Evolutionary conservation across 257 asterid species (phyloP), one percentile per base, ranked within the genome.

Genomic region (Ehretia macrophylla): DNA sequence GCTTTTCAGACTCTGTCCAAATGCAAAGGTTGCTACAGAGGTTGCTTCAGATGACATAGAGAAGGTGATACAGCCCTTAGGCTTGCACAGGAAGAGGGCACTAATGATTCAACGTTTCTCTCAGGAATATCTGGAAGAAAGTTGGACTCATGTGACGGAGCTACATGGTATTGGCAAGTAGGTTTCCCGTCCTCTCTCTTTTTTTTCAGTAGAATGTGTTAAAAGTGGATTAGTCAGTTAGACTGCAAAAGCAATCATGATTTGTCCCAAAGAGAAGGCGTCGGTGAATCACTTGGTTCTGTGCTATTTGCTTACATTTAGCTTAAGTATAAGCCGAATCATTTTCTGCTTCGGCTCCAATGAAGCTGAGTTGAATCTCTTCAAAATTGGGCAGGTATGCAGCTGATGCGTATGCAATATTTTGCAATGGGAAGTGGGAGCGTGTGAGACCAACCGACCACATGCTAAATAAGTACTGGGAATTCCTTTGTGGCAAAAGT

Each of bases 121-220:
- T 51, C 39, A 21, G 18, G 85, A 83, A 57, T 90, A 90, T 76
- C 49, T 90, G 51, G 55, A 48, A 20, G 75, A 80, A 17, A 71
- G 67, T 62, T 87, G 96, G 96, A 83, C 87, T 63, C 81, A 85
- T 63, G 96, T 85, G 47, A 85, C 98, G 8, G 59, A 90, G 16
- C 83, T 90, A 48, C 66, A 75, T 68, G 95, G 96, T 55, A 72
- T 90, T 69, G 98, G 96, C 70, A 90, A 90, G 94, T 83, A 77
- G 64, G 93, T 66, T n/a, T 1, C 0, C 42, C 3, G 18, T 16
- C 44, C 37, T 22, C 38, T 39, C 22, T 17, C 39, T 54, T 27
- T 27, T 27, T n/a, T 3, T 27, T 27, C 4, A 27, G 6, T 27
- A 27, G 3, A 27, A 27, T 27, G 35, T 27, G 35, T 27, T n/a